Evolutionary conservation across 371 early-diverging fungal genomes (phyloP).

Genomic region (Basidiobolus heterosporus): DNA sequence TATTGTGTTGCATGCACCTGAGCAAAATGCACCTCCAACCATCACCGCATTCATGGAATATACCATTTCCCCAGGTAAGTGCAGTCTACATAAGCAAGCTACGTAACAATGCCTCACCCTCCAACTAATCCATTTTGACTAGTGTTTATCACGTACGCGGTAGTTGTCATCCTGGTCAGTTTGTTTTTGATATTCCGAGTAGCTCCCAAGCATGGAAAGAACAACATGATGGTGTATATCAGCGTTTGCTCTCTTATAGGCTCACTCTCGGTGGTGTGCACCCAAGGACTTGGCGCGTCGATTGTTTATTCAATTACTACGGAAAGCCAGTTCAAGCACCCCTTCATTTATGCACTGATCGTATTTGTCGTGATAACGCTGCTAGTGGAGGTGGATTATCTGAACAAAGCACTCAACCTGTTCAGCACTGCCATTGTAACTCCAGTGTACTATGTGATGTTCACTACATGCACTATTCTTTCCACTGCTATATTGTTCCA

Average conservation of each 20-base stretch:
- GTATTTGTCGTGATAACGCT: slow-evolving; percentile 58
- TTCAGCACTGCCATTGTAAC: slow-evolving; percentile 85
- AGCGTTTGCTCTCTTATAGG: slow-evolving; percentile 77
- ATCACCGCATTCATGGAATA: slow-evolving; percentile 64
- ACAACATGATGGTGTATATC: slow-evolving; percentile 73
- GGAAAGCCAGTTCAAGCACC: slow-evolving; percentile 70
- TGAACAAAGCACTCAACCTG: slow-evolving; percentile 87
- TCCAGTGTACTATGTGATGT: slow-evolving; percentile 85
- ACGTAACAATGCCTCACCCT: background rate
- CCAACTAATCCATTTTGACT: background rate
- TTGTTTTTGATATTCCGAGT: slow-evolving; percentile 54
- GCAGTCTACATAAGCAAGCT: background rate
- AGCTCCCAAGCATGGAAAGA: slow-evolving; percentile 71
- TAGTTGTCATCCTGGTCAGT: slow-evolving; percentile 36
- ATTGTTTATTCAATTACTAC: slow-evolving; percentile 71
- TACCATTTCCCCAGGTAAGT: slow-evolving; percentile 50
- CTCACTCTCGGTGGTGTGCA: slow-evolving; percentile 82
- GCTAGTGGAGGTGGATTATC: slow-evolving; percentile 78
- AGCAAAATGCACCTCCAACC: slow-evolving; percentile 56
- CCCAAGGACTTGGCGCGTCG: slow-evolving; percentile 81
- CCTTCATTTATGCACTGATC: slow-evolving; percentile 73
- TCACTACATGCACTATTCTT: slow-evolving; percentile 81
- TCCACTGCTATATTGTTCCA: slow-evolving; percentile 75
- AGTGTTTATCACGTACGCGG: slow-evolving; percentile 69
- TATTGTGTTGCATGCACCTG: slow-evolving; percentile 85